Evolutionary conservation across 495 filamentous ascomycete genomes (phyloP).

Genomic region (Lophium mytilinum): DNA sequence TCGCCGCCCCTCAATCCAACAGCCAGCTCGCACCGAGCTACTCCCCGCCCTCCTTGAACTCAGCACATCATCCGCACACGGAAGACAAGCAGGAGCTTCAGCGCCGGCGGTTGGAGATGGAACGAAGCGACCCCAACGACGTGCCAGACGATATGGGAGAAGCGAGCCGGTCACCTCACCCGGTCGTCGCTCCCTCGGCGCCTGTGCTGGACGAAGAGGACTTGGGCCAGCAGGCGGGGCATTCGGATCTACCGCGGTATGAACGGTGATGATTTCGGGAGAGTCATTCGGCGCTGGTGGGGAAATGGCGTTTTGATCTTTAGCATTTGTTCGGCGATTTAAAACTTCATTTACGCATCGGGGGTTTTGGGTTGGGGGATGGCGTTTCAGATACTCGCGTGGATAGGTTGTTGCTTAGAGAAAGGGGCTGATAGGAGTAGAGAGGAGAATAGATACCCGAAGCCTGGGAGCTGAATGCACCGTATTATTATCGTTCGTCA

Average conservation of each 20-base stretch:
- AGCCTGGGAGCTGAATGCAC: too few species aligned
- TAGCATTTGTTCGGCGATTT: too few species aligned
- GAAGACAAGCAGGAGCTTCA: constrained; percentile 87
- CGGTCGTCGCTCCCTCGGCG: constrained; percentile 46
- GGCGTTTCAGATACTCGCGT: too few species aligned
- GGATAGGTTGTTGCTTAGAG: too few species aligned
- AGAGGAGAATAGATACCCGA: too few species aligned
- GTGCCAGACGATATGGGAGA: constrained; percentile 37
- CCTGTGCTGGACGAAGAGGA: constrained; percentile 60
- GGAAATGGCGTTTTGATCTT: too few species aligned
- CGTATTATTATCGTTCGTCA: too few species aligned
- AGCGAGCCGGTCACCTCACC: not conserved
- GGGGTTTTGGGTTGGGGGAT: too few species aligned
- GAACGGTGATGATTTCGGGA: constrained; percentile 6
- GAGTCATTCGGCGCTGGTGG: too few species aligned
- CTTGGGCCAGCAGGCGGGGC: constrained; percentile 24
- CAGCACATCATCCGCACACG: constrained; percentile 20
- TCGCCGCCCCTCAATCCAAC: not conserved
- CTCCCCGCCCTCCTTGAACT: constrained; percentile 9
- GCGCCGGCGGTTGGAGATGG: constrained; percentile 59
- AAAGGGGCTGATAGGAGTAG: too few species aligned
- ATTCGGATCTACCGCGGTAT: constrained; percentile 11
- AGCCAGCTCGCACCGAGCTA: constrained; percentile 4
- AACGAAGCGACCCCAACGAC: constrained; percentile 60
- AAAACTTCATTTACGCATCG: too few species aligned